Conservation (phyloP, 2,329 filamentous ascomycete species). For the Setomelanomma holmii region DNA sequence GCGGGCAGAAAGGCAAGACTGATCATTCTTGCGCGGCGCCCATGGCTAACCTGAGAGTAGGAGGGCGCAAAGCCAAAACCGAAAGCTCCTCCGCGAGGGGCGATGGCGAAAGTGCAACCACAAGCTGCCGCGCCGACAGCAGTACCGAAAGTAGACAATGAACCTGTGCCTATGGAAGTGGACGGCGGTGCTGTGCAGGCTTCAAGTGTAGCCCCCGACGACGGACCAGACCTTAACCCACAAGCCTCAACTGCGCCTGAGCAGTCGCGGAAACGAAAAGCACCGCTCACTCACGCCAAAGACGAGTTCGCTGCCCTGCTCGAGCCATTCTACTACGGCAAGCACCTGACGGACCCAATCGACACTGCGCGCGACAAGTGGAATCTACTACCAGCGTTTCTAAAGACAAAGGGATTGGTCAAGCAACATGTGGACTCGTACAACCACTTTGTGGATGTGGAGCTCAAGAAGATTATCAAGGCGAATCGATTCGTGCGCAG, state of each 20-base stretch:
- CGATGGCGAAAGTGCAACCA: constrained; percentile 27
- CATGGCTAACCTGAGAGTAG: constrained; percentile 24
- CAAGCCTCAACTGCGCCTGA: constrained; percentile 31
- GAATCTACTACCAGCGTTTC: constrained; percentile 94
- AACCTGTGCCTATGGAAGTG: constrained; percentile 13
- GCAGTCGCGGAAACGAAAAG: constrained; percentile 36
- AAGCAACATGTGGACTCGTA: constrained; percentile 99
- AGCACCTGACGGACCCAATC: constrained; percentile 72
- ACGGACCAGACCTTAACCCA: constrained; percentile 22
- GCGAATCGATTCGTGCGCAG: constrained; percentile 88
- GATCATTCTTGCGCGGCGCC: not conserved
- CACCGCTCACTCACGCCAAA: constrained; percentile 42
- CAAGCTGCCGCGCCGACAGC: constrained; percentile 7
- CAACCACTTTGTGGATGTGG: constrained; percentile 96
- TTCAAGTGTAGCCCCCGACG: constrained; percentile 11
- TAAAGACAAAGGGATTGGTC: constrained; percentile 95
- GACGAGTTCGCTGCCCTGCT: constrained; percentile 69
- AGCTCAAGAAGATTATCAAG: constrained; percentile 95
- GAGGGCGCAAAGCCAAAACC: constrained; percentile 35
- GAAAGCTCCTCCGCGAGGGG: constrained; percentile 43
- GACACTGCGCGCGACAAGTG: constrained; percentile 86
- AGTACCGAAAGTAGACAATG: constrained; percentile 16
- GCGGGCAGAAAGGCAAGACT: constrained; percentile 38
- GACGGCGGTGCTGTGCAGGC: constrained; percentile 10
- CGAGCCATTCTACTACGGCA: constrained; percentile 74